Percentiles rank a stretch among this genome's conserved stretches.
phyloP scores from a whole-genome alignment of 2,329 filamentous ascomycete species.

The Neopestalotiopsis rosae region DNA sequence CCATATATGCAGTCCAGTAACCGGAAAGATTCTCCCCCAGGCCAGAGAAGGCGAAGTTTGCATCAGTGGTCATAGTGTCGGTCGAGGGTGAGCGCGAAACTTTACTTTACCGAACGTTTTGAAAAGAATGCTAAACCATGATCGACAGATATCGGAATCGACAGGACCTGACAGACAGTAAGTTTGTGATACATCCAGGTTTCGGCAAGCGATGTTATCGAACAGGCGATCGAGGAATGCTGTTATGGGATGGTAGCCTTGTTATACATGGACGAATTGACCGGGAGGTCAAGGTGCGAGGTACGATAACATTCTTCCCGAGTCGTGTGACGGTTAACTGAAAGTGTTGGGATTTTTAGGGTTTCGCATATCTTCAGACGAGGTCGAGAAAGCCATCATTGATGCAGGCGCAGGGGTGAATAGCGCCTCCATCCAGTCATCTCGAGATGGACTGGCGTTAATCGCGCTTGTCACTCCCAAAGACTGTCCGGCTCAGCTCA shows the following conservation, averaged over 20 bases:
- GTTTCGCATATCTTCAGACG: neutral
- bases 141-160: neutral
- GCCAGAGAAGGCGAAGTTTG: neutral
- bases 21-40: neutral
- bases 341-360: neutral
- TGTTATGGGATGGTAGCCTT: neutral
- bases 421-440: neutral
- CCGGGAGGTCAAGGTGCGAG: neutral
- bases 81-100: neutral
- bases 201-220: neutral
- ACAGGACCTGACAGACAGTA: neutral
- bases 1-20: neutral
- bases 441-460: neutral
- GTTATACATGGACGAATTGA: conserved; percentile 1
- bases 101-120: neutral
- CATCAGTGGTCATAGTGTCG: neutral
- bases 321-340: neutral
- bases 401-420: neutral
- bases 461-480: neutral
- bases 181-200: neutral
- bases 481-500: neutral
- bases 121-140: neutral
- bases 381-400: neutral
- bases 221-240: neutral
- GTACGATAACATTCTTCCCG: neutral